Evolutionary conservation across 805 yeast genomes (phyloP).

Genomic region (Candida alai): DNA sequence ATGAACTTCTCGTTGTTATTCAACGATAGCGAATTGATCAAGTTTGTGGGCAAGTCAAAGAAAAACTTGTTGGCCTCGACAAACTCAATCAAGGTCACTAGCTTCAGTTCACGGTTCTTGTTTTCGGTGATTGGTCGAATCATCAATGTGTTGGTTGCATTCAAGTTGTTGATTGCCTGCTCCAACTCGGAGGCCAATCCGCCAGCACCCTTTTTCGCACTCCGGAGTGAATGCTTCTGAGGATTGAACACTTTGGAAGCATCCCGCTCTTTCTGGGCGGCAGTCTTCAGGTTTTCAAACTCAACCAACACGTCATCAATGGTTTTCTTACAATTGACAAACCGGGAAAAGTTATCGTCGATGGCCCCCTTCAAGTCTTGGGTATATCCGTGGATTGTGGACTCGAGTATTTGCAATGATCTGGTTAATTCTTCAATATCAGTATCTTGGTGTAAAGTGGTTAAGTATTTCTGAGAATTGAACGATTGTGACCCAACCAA

Average conservation of each 20-base stretch:
- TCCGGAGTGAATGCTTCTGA: slow-evolving; percentile 16
- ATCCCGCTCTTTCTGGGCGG: slow-evolving; percentile 32
- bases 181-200: slow-evolving; percentile 32
- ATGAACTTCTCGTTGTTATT: slow-evolving; percentile 35
- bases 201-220: slow-evolving; percentile 11
- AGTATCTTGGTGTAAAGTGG: slow-evolving; percentile 34
- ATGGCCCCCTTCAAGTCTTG: slow-evolving; percentile 33
- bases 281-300: slow-evolving; percentile 32
- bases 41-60: slow-evolving; percentile 33
- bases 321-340: slow-evolving; percentile 33
- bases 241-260: slow-evolving; percentile 37
- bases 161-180: slow-evolving; percentile 35
- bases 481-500: slow-evolving; percentile 35
- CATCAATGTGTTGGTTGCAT: slow-evolving; percentile 32
- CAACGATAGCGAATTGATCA: slow-evolving; percentile 23
- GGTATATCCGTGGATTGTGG: slow-evolving; percentile 32
- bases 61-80: slow-evolving; percentile 27
- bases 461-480: slow-evolving; percentile 32
- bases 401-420: slow-evolving; percentile 29
- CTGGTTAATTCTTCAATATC: slow-evolving; percentile 30
- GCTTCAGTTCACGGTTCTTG: slow-evolving; percentile 30
- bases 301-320: slow-evolving; percentile 36
- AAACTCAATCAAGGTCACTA: slow-evolving; percentile 33
- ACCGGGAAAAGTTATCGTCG: slow-evolving; percentile 32
- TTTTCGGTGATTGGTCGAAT: slow-evolving; percentile 41